Percentiles rank a stretch among this genome's conserved stretches.
phyloP scores from a whole-genome alignment of 2,329 filamentous ascomycete genomes.

The Didymella glomerata region DNA sequence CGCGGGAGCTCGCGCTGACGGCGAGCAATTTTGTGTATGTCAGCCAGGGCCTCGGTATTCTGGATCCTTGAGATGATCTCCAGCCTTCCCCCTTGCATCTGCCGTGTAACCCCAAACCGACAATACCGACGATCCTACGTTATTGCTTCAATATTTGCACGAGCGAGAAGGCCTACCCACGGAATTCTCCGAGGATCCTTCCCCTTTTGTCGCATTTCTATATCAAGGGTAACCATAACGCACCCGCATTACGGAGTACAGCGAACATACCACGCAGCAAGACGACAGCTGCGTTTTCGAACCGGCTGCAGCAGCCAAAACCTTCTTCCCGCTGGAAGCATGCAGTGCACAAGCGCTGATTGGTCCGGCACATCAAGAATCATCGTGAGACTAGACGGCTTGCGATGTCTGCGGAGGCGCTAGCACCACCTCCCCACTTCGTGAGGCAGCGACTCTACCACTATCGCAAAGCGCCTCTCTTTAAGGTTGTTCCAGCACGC shows the following conservation, averaged over 20 bases:
- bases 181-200: slow-evolving; percentile 6
- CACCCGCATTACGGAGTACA: slow-evolving; percentile 3
- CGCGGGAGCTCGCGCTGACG: background rate
- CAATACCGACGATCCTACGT: background rate
- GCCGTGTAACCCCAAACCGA: background rate
- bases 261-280: background rate
- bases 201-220: background rate
- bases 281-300: background rate
- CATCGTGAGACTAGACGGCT: background rate
- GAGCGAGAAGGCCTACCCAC: background rate
- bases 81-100: background rate
- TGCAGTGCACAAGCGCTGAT: slow-evolving; percentile 1
- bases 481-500: slow-evolving; percentile 4
- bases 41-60: background rate
- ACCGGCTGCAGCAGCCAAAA: slow-evolving; percentile 2
- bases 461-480: background rate
- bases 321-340: background rate
- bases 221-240: background rate
- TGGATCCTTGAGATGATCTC: slow-evolving; percentile 13
- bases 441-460: slow-evolving; percentile 11
- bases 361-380: background rate
- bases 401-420: background rate
- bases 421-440: slow-evolving; percentile 2
- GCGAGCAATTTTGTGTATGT: slow-evolving; percentile 3
- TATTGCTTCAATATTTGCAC: background rate